phyloP scores from a whole-genome alignment of 2,329 filamentous ascomycete genomes.

The Akanthomyces dipterigenus region DNA sequence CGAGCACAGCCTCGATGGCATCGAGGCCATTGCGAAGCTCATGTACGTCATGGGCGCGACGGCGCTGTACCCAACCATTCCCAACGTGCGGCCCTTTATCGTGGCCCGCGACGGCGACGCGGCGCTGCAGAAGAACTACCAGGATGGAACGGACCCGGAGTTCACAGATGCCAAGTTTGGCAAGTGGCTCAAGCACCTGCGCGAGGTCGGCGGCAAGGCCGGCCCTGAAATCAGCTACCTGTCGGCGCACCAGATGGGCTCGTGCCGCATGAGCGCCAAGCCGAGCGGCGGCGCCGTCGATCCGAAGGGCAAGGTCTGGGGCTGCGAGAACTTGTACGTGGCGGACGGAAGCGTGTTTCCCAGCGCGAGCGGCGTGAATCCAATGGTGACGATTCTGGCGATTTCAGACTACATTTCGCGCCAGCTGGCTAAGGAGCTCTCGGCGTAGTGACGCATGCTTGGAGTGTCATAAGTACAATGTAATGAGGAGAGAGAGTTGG shows the following conservation, averaged over 20 bases:
- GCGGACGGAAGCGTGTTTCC: conserved; percentile 72
- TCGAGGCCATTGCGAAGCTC: conserved; percentile 67
- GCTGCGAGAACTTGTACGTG: conserved; percentile 57
- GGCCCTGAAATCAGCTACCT: conserved; percentile 48
- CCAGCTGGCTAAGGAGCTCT: conserved; percentile 42
- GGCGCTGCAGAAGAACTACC: conserved; percentile 14
- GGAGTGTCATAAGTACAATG: not conserved
- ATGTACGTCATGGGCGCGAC: conserved; percentile 69
- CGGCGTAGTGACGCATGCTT: not conserved
- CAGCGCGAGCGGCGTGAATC: conserved; percentile 71
- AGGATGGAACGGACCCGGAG: conserved; percentile 29
- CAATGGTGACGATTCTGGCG: conserved; percentile 73
- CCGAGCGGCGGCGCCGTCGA: conserved; percentile 51
- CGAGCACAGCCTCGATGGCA: conserved; percentile 62
- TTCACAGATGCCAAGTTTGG: conserved; percentile 54
- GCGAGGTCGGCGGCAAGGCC: conserved; percentile 38
- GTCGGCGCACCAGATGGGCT: conserved; percentile 79
- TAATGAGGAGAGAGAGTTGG: not conserved
- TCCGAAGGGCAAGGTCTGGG: conserved; percentile 56
- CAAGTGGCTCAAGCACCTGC: conserved; percentile 50
- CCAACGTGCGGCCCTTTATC: conserved; percentile 57
- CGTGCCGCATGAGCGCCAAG: conserved; percentile 61
- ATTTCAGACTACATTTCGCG: conserved; percentile 59
- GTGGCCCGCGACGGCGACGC: conserved; percentile 21
- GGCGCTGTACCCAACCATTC: conserved; percentile 66